A percentile compares a stretch with the other conserved stretches of the same genome.
phyloP scores from a whole-genome alignment of 2,329 filamentous ascomycete genomes.

The Biscogniauxia sp. region DNA sequence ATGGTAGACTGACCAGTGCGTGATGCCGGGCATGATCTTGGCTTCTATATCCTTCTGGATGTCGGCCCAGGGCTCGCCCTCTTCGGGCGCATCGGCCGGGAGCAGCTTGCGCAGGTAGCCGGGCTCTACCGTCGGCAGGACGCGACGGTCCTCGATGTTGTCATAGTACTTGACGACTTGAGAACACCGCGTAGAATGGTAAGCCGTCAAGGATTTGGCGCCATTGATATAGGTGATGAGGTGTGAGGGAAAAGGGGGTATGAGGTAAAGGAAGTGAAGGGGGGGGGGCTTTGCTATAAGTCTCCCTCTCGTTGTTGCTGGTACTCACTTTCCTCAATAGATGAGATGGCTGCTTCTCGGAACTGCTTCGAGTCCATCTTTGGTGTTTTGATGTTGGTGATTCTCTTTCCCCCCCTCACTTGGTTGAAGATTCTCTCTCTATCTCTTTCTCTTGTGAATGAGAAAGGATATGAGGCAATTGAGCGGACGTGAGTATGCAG shows the following conservation, averaged over 20 bases:
- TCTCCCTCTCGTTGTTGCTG: neutral
- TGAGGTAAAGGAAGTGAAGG: neutral
- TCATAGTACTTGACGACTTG: conserved; percentile 83
- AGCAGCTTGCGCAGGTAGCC: conserved; percentile 83
- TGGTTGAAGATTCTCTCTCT: too few species aligned
- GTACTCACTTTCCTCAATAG: conserved; percentile 76
- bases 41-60: conserved; percentile 82
- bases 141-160: conserved; percentile 64
- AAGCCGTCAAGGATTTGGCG: conserved; percentile 6
- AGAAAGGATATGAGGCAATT: too few species aligned
- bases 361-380: conserved; percentile 79
- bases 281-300: conserved; percentile 1
- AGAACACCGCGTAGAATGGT: neutral
- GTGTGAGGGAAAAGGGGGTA: neutral
- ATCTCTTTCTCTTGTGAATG: too few species aligned
- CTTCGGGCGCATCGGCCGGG: conserved; percentile 65
- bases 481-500: too few species aligned
- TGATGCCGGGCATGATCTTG: conserved; percentile 88
- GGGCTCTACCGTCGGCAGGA: conserved; percentile 75
- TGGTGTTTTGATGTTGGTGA: neutral
- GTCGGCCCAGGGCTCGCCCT: conserved; percentile 69
- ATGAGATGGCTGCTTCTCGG: conserved; percentile 69
- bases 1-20: conserved; percentile 64
- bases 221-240: conserved; percentile 6
- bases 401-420: neutral